A percentile compares a stretch with the other conserved stretches of the same genome.
phyloP scores from a whole-genome alignment of 1,139 yeast species.

The Sugiyamaella grinbergsii region DNA sequence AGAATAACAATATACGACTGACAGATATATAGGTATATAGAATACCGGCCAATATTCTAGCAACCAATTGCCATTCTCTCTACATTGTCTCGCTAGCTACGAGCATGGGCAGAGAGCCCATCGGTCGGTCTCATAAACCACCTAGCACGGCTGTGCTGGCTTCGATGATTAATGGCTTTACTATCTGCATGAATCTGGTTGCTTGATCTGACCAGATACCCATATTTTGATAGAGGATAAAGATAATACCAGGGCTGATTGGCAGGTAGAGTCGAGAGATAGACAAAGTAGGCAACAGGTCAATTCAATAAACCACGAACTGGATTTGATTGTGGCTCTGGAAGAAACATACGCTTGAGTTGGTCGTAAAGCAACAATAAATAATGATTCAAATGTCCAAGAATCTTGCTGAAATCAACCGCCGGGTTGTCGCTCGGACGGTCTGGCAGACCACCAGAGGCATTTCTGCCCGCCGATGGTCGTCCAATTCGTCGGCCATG shows the following conservation, averaged over 20 bases:
- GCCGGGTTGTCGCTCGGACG: constrained; percentile 14
- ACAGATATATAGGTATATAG: too few species aligned
- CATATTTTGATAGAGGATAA: not conserved
- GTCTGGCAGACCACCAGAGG: constrained; percentile 13
- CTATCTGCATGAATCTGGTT: not conserved
- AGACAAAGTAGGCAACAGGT: not conserved
- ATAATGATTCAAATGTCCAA: constrained; percentile 17
- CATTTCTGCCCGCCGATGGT: constrained; percentile 1
- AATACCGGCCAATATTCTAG: too few species aligned
- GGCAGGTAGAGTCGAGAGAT: not conserved
- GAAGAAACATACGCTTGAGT: too few species aligned
- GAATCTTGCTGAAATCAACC: constrained; percentile 14
- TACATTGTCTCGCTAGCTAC: too few species aligned
- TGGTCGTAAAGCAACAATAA: too few species aligned
- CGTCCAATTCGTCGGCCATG: constrained; percentile 7
- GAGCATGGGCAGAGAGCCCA: not conserved
- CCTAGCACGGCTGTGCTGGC: too few species aligned
- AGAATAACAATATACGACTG: too few species aligned
- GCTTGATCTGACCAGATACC: not conserved
- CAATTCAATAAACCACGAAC: not conserved
- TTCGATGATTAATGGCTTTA: too few species aligned
- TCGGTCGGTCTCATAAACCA: too few species aligned
- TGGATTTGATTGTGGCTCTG: not conserved
- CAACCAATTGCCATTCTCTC: too few species aligned
- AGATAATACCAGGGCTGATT: not conserved